A percentile compares a stretch with the other conserved stretches of the same genome.
Evolutionary conservation across 2,329 filamentous ascomycete genomes (phyloP).

Genomic region (Fusarium drepaniforme): DNA sequence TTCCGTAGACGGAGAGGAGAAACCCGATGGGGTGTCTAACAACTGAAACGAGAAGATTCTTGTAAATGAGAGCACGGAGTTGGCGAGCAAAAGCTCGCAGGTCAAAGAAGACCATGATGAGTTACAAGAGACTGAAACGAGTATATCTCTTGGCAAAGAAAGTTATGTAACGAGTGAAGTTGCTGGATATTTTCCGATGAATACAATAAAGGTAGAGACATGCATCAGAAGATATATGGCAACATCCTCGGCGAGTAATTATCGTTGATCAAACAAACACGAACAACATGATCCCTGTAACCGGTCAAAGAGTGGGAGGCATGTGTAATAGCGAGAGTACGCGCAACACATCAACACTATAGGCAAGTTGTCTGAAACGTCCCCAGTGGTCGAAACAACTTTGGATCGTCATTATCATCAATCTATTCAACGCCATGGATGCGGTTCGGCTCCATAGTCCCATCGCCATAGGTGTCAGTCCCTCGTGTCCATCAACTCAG

Average conservation of each 20-base stretch:
- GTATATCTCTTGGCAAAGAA: neutral
- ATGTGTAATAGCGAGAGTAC: neutral
- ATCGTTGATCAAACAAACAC: neutral
- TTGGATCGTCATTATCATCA: neutral
- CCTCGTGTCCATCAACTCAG: slow-evolving; percentile 11
- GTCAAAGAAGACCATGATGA: slow-evolving; percentile 2
- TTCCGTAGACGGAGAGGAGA: slow-evolving; percentile 38
- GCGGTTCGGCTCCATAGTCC: neutral
- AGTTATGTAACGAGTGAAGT: neutral
- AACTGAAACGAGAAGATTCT: slow-evolving; percentile 27
- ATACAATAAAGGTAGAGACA: neutral
- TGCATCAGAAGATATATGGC: neutral
- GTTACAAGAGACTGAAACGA: neutral
- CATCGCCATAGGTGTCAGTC: neutral
- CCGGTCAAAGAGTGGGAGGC: neutral
- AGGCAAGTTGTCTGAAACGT: slow-evolving; percentile 6
- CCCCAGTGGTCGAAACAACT: neutral
- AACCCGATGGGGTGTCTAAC: slow-evolving; percentile 25
- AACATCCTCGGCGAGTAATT: neutral
- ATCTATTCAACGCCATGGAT: slow-evolving; percentile 8
- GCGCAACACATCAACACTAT: neutral
- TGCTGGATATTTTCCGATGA: neutral
- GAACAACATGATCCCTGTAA: neutral
- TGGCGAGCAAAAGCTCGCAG: slow-evolving; percentile 17
- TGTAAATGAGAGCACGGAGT: slow-evolving; percentile 22